Base-by-base conservation (phyloP, 208 protist genomes). In the Herpetomonas samuelpessoai region DNA sequence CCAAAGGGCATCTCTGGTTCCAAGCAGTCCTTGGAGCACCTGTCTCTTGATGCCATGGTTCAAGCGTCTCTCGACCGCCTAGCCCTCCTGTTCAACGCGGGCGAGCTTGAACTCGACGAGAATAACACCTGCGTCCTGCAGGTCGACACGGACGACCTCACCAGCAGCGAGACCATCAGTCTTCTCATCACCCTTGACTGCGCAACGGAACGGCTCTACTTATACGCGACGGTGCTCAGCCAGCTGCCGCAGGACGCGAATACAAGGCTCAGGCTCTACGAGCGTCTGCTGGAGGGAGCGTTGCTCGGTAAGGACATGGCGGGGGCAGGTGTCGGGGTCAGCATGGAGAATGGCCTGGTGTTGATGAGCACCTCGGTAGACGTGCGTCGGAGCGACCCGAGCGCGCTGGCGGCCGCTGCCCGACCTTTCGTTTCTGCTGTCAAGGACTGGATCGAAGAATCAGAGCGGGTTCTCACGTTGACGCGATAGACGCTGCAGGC, bases 231-330 rank as follows among this genome's bases (percentile, higher is more conserved):
- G 25, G 65, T 96, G 24, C 77, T 93, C 19, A 68, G 68, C 38
- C n/a, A 57, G n/a, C 59, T 96, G 26, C 90, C 90, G 1, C 26
- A 57, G 16, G 50, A 57, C 9, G 30, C 68, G 7, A 54, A 30
- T 3, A 21, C 47, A 18, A 57, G 74, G 27, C 48, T 92, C 48
- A 35, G 50, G 52, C 62, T 96, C 27, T 96, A 91, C 69, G 83
- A 92, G 51, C 47, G 55, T 48, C 67, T 94, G 1, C 60, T 96
- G 24, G 66, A 93, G 44, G 87, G 85, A 10, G 75, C 87, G 27
- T 55, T 94, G 14, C 76, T 96, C 0, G 86, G 91, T 1, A 75
- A 81, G 44, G 85, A 91, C 29, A 93, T 85, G 71, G 79, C 87
- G 3, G 87, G 87, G 7, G 84, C 78, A 2, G 78, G 79, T 3